phyloP scores from a whole-genome alignment of 345 rosid genomes.

The Ailanthus altissimus region DNA sequence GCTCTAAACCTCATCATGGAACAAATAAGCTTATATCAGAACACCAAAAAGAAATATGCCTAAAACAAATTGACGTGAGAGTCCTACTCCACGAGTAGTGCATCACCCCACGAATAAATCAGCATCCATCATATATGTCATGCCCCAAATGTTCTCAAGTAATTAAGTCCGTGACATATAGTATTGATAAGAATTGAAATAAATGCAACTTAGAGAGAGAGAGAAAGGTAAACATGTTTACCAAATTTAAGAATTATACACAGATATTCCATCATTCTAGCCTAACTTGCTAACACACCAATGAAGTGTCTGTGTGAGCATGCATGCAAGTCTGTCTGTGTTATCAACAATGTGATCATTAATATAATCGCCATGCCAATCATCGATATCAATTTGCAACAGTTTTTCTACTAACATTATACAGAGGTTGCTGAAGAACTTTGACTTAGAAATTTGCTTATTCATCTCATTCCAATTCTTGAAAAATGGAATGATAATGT shows the following conservation, averaged over 20 bases:
- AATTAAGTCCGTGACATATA: too few species aligned
- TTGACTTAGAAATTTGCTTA: neutral
- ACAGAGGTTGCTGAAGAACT: neutral
- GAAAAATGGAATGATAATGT: neutral
- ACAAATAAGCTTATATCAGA: neutral
- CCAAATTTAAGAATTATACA: neutral
- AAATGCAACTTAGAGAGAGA: neutral
- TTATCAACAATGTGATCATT: neutral
- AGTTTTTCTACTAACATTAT: neutral
- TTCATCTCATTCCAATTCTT: slow-evolving; percentile 1
- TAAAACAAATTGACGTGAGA: too few species aligned
- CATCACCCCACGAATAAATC: neutral
- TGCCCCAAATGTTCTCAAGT: too few species aligned
- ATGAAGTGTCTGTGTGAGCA: neutral
- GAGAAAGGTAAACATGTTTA: neutral
- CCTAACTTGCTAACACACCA: neutral
- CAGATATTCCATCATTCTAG: neutral
- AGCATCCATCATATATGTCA: neutral
- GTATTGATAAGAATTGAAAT: neutral
- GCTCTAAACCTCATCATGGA: neutral
- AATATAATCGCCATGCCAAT: neutral
- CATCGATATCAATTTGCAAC: too few species aligned
- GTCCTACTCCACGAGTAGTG: too few species aligned
- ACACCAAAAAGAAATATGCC: neutral
- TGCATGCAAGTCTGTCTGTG: neutral